phyloP scores from a whole-genome alignment of 208 protist species.

The Acanthamoeba castellanii region DNA sequence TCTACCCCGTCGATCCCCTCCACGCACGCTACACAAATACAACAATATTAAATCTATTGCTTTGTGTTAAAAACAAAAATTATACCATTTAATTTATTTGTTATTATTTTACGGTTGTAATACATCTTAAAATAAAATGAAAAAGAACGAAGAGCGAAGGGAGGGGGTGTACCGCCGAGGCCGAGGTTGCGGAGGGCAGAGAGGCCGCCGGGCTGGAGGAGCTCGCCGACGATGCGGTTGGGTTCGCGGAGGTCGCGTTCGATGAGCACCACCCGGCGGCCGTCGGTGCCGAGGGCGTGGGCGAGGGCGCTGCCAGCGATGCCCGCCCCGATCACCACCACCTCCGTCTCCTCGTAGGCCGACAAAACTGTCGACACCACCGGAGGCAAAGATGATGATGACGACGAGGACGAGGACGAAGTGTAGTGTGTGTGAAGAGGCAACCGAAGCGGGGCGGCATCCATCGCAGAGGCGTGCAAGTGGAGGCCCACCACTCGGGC shows the following conservation, averaged over 20 bases:
- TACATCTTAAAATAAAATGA: not conserved
- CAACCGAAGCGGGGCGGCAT: no score
- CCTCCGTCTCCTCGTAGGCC: conserved; percentile 91
- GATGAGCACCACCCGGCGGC: conserved; percentile 92
- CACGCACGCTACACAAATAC: conserved; percentile 87
- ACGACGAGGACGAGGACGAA: no score
- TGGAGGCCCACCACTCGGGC: no score
- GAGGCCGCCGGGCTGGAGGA: conserved; percentile 96
- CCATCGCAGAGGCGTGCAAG: no score
- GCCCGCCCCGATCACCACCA: conserved; percentile 94
- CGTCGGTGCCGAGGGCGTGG: conserved; percentile 88
- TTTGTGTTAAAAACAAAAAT: not conserved
- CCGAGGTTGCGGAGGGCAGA: conserved; percentile 91
- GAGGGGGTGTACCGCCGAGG: conserved; percentile 85
- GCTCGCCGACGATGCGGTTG: conserved; percentile 96
- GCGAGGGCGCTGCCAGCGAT: conserved; percentile 93
- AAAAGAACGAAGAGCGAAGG: not conserved
- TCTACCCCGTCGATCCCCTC: conserved; percentile 91
- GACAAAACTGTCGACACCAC: not conserved
- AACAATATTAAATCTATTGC: no score
- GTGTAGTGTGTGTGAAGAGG: no score
- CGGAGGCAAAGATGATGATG: not conserved
- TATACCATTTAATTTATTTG: no score
- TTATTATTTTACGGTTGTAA: no score
- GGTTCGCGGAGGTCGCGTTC: conserved; percentile 93